Conservation (phyloP, 306 rosid genomes). For the Prunus dulcis region DNA sequence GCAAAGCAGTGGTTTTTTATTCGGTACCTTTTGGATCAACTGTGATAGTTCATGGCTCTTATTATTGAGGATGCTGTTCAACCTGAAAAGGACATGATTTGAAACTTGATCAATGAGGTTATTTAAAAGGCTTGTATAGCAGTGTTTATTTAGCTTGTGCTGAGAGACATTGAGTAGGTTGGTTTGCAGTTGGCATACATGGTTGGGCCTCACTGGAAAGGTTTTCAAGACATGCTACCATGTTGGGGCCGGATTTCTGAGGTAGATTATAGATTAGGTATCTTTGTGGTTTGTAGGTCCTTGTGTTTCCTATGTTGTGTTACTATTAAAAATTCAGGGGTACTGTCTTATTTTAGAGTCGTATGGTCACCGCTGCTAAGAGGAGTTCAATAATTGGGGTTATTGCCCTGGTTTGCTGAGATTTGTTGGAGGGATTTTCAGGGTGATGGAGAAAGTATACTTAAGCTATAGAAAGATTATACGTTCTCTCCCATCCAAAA, state of each 20-base stretch:
- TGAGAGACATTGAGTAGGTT: background rate
- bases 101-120: background rate
- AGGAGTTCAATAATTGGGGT: background rate
- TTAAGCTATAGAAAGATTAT: background rate
- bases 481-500: background rate
- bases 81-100: background rate
- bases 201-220: constrained; percentile 1
- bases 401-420: background rate
- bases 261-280: background rate
- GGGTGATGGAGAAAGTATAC: background rate
- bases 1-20: background rate
- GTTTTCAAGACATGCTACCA: background rate
- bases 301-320: background rate
- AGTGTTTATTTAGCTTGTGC: background rate
- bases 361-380: background rate
- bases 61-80: background rate
- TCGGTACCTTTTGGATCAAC: background rate
- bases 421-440: background rate
- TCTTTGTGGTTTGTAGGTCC: background rate
- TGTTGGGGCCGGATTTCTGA: background rate
- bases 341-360: background rate
- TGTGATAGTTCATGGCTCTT: background rate
- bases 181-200: background rate
- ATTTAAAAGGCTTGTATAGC: background rate
- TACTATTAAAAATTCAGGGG: background rate